Conservation (phyloP, 805 yeast genomes). For the Sporopachydermia lactativora region DNA sequence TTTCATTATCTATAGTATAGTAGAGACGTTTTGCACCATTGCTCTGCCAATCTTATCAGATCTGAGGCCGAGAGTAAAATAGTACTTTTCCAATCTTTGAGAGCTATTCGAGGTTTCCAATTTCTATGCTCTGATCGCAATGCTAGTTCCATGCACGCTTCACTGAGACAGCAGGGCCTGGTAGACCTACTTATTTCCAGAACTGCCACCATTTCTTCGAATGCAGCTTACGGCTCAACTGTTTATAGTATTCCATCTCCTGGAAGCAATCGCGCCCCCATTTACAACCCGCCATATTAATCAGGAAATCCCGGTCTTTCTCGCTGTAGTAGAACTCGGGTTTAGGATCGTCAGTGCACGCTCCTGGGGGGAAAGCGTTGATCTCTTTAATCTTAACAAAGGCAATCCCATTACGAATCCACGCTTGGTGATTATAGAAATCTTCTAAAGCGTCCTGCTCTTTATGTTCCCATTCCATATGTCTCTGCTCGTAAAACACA, state of each 20-base stretch:
- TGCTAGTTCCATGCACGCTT: too few relatives aligned
- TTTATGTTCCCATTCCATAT: conserved; percentile 78
- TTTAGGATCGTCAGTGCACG: conserved; percentile 58
- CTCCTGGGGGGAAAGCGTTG: conserved; percentile 76
- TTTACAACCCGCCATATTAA: conserved; percentile 82
- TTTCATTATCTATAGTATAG: too few relatives aligned
- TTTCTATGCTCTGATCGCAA: too few relatives aligned
- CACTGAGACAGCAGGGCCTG: too few relatives aligned
- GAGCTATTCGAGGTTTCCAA: too few relatives aligned
- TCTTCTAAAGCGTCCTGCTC: conserved; percentile 75
- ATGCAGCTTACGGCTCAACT: conserved; percentile 37
- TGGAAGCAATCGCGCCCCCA: conserved; percentile 83
- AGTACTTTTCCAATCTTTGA: too few relatives aligned
- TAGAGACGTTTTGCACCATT: too few relatives aligned
- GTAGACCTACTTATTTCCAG: too few relatives aligned
- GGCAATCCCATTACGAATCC: conserved; percentile 63
- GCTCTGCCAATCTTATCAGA: too few relatives aligned
- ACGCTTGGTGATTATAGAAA: conserved; percentile 45
- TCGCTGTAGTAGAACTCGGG: conserved; percentile 55
- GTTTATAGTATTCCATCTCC: conserved; percentile 65
- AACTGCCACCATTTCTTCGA: conserved; percentile 30
- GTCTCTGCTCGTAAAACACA: conserved; percentile 70
- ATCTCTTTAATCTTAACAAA: conserved; percentile 59
- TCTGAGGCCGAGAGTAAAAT: too few relatives aligned
- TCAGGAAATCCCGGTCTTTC: conserved; percentile 51